phyloP scores from a whole-genome alignment of 2,329 filamentous ascomycete genomes.

The Fusarium nanum region DNA sequence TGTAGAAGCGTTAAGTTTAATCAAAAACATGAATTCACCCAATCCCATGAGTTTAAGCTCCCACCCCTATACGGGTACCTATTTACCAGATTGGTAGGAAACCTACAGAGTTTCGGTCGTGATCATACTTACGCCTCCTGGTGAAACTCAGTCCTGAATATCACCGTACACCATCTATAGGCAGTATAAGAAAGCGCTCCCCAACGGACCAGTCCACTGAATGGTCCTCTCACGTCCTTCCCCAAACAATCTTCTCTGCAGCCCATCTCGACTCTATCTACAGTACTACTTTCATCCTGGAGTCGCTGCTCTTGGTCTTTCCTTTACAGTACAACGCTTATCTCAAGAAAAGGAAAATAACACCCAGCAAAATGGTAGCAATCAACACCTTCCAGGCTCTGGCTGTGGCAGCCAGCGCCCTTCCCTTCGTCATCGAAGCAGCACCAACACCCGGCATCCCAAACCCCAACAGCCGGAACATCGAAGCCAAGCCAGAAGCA shows the following conservation, averaged over 20 bases:
- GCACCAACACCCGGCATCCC: neutral
- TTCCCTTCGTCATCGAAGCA: neutral
- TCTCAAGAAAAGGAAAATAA: neutral
- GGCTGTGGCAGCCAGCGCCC: neutral
- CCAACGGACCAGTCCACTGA: neutral
- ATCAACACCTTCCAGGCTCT: too few species aligned
- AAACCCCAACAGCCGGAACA: neutral
- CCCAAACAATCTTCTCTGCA: neutral
- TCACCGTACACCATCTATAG: neutral
- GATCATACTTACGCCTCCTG: neutral
- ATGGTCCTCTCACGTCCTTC: neutral
- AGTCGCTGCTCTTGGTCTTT: neutral
- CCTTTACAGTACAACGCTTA: neutral
- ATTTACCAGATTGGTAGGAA: neutral
- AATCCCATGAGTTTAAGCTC: neutral
- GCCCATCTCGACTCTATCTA: neutral
- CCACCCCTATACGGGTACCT: neutral
- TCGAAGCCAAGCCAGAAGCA: neutral
- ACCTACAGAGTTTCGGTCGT: neutral
- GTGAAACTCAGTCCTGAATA: neutral
- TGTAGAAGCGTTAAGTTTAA: slow-evolving; percentile 3
- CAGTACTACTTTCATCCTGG: neutral
- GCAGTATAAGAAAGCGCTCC: neutral
- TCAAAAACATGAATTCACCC: neutral
- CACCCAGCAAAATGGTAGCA: neutral